A percentile compares a stretch with the other conserved stretches of the same genome.
phyloP scores from a whole-genome alignment of 768 basidiomycete species.

The Myochromella boudieri region DNA sequence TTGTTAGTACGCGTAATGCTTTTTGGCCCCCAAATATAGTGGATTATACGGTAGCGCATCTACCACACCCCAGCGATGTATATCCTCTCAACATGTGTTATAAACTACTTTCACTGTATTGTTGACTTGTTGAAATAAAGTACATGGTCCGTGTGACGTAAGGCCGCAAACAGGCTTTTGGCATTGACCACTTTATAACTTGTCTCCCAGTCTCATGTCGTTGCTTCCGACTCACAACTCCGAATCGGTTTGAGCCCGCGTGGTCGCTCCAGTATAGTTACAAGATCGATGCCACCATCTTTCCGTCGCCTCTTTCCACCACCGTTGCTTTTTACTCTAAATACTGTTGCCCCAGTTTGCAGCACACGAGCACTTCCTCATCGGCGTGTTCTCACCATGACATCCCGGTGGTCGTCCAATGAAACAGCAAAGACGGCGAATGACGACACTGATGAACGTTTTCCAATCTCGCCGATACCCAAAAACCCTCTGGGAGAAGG shows the following conservation, averaged over 20 bases:
- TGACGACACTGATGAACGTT: slow-evolving; percentile 21
- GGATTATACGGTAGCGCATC: background rate
- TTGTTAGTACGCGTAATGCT: no score
- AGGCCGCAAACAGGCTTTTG: no score
- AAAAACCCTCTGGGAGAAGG: slow-evolving; percentile 70
- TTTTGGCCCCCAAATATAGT: no score
- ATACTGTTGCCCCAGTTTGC: slow-evolving; percentile 2
- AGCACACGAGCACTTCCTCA: slow-evolving; percentile 9
- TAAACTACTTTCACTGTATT: background rate
- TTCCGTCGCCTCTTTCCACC: slow-evolving; percentile 10
- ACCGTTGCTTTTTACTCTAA: no score
- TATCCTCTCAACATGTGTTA: slow-evolving; percentile 1
- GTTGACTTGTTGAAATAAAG: background rate
- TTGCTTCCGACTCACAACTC: no score
- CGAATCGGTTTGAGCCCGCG: no score
- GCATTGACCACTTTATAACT: no score
- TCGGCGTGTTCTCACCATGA: slow-evolving; percentile 14
- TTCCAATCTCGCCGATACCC: slow-evolving; percentile 57
- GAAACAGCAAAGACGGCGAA: background rate
- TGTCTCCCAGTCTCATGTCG: no score
- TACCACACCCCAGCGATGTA: background rate
- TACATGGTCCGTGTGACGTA: background rate
- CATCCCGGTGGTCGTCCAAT: background rate
- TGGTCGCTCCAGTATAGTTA: no score
- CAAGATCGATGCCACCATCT: slow-evolving; percentile 11